Conservation (phyloP, 495 filamentous ascomycete species). For the Annulohypoxylon bovei region DNA sequence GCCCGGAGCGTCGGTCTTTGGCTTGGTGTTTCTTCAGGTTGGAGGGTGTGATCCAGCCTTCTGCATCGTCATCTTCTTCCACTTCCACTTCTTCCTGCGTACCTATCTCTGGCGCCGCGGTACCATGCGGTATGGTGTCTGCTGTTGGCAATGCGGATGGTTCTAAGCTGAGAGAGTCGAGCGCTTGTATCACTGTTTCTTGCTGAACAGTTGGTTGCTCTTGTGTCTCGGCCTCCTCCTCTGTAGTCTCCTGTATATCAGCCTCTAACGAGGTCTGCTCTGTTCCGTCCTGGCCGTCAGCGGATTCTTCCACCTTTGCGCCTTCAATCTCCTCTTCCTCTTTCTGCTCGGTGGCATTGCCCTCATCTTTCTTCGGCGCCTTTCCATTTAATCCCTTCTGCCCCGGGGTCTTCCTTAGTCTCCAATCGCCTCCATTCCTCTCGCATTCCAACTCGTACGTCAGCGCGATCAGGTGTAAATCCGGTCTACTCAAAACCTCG, state of each 20-base stretch:
- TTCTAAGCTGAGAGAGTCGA: constrained; percentile 42
- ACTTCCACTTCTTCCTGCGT: constrained; percentile 50
- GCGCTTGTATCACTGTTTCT: constrained; percentile 38
- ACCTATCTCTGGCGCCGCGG: constrained; percentile 13
- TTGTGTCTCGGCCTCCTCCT: constrained; percentile 20
- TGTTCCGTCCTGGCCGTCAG: not conserved
- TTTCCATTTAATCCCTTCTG: constrained; percentile 80
- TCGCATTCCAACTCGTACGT: constrained; percentile 92
- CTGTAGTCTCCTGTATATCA: constrained; percentile 13
- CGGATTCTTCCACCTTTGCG: not conserved
- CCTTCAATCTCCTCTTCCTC: constrained; percentile 7
- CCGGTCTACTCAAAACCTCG: constrained; percentile 83
- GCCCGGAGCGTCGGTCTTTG: constrained; percentile 54
- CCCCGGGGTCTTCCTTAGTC: constrained; percentile 77
- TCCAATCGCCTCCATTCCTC: constrained; percentile 83
- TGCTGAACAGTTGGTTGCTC: constrained; percentile 33
- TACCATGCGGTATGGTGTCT: constrained; percentile 24
- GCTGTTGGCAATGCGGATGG: constrained; percentile 21
- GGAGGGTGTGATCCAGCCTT: constrained; percentile 93
- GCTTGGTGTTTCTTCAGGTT: constrained; percentile 90
- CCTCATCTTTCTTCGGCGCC: constrained; percentile 58
- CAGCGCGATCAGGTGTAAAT: constrained; percentile 88
- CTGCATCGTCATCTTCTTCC: constrained; percentile 64
- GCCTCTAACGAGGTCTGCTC: constrained; percentile 6
- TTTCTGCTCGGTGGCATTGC: constrained; percentile 5